Conservation (phyloP, 257 asterid genomes). For the Fraxinus anomala region DNA sequence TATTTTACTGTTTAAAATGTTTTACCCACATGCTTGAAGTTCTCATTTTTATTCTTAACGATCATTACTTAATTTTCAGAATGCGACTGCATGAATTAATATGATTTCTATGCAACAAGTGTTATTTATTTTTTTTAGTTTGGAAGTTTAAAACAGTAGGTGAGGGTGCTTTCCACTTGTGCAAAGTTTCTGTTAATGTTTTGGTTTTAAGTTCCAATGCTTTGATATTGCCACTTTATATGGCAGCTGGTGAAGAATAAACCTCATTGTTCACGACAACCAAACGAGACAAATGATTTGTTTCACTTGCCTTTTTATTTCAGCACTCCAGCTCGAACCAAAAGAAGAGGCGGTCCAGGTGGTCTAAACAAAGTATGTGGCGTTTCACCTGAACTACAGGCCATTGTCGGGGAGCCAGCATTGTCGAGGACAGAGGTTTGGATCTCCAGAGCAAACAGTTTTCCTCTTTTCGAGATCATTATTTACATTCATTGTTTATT, state of each 20-base stretch:
- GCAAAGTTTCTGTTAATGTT: slow-evolving; percentile 11
- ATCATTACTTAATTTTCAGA: neutral
- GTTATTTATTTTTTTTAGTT: no score
- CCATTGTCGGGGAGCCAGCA: slow-evolving; percentile 77
- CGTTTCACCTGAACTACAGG: slow-evolving; percentile 84
- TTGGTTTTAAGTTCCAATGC: neutral
- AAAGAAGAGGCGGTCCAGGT: slow-evolving; percentile 90
- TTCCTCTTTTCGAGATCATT: slow-evolving; percentile 13
- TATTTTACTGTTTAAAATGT: neutral
- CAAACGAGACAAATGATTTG: neutral
- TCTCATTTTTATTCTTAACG: neutral
- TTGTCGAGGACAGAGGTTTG: slow-evolving; percentile 86
- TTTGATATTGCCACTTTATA: neutral
- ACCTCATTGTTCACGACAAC: neutral
- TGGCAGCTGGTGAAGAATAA: neutral
- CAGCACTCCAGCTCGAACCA: slow-evolving; percentile 64
- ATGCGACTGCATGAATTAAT: neutral
- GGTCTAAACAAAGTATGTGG: slow-evolving; percentile 86
- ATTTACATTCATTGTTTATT: neutral
- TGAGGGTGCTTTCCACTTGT: neutral
- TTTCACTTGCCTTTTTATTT: slow-evolving; percentile 5
- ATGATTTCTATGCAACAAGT: neutral
- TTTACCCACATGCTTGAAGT: neutral
- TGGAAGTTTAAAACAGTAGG: neutral
- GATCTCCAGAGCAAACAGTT: slow-evolving; percentile 17